Evolutionary conservation across 2,329 filamentous ascomycete species (phyloP).

Genomic region (Hypoxylon sp.): DNA sequence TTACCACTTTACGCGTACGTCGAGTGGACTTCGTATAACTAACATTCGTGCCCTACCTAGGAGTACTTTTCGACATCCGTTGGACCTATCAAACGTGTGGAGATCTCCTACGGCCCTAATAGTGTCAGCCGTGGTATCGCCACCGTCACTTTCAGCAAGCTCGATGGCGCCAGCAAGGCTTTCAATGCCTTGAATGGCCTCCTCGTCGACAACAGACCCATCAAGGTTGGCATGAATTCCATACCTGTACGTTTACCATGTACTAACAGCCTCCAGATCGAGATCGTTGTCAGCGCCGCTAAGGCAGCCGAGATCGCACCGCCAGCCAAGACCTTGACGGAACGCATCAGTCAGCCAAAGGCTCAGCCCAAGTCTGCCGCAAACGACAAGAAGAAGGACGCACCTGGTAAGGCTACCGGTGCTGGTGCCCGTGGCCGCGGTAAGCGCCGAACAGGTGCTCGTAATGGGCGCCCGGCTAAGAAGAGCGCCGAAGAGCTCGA

Average conservation of each 20-base stretch:
- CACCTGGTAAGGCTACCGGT: conserved; percentile 57
- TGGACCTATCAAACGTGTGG: conserved; percentile 89
- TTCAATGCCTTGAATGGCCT: conserved; percentile 87
- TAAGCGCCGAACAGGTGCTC: conserved; percentile 61
- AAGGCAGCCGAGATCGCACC: conserved; percentile 75
- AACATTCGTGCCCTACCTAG: conserved; percentile 77
- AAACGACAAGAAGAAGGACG: conserved; percentile 73
- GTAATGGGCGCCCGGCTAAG: conserved; percentile 75
- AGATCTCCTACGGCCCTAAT: conserved; percentile 92
- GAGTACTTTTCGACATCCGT: conserved; percentile 94
- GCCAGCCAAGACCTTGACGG: conserved; percentile 77
- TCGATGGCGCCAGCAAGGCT: conserved; percentile 86
- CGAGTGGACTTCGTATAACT: conserved; percentile 67
- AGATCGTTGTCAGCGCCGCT: conserved; percentile 86
- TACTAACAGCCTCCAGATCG: conserved; percentile 71
- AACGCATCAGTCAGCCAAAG: conserved; percentile 82
- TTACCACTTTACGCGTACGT: conserved; percentile 47
- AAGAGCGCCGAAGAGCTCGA: conserved; percentile 97
- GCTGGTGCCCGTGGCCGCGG: conserved; percentile 60
- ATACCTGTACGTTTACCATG: not conserved
- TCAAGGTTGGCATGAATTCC: conserved; percentile 76
- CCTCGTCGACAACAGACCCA: conserved; percentile 87
- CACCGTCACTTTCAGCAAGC: conserved; percentile 85
- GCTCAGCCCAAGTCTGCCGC: conserved; percentile 85
- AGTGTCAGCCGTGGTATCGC: conserved; percentile 93